Percentiles rank a stretch among this genome's conserved stretches.
Conservation (phyloP, 345 rosid genomes). For the Lepidium didymum region DNA sequence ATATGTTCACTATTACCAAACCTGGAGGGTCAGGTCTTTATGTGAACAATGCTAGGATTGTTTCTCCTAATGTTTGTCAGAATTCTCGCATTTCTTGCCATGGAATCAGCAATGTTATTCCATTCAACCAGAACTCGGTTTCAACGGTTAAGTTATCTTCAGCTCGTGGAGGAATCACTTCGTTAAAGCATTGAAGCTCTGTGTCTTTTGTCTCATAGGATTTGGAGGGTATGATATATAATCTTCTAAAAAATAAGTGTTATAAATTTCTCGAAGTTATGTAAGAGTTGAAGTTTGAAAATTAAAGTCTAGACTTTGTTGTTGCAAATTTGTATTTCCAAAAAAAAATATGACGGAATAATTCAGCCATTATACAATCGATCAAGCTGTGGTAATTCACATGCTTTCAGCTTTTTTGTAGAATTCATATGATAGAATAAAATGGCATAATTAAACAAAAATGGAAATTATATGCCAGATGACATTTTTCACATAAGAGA, state of each 20-base stretch:
- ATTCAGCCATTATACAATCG: background rate
- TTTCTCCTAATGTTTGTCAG: constrained; percentile 28
- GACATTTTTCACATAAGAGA: too few relatives aligned
- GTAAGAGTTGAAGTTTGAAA: background rate
- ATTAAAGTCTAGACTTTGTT: background rate
- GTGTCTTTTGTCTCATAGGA: background rate
- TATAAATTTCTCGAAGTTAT: background rate
- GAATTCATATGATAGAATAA: too few relatives aligned
- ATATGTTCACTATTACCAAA: constrained; percentile 28
- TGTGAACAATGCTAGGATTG: constrained; percentile 30
- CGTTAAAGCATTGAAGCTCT: constrained; percentile 12
- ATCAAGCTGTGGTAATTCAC: too few relatives aligned
- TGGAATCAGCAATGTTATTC: constrained; percentile 22
- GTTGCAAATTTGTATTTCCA: background rate
- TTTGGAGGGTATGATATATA: background rate
- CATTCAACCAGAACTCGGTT: background rate
- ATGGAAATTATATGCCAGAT: too few relatives aligned
- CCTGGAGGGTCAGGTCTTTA: constrained; percentile 24
- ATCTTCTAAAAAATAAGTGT: background rate
- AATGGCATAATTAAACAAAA: too few relatives aligned
- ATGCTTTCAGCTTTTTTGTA: too few relatives aligned
- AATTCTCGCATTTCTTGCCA: constrained; percentile 32
- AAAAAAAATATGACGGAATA: background rate
- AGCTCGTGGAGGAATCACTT: background rate
- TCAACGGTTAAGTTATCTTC: constrained; percentile 6